Base-by-base conservation (phyloP, 2,329 filamentous ascomycete genomes). In the Mollisiaceae sp. region DNA sequence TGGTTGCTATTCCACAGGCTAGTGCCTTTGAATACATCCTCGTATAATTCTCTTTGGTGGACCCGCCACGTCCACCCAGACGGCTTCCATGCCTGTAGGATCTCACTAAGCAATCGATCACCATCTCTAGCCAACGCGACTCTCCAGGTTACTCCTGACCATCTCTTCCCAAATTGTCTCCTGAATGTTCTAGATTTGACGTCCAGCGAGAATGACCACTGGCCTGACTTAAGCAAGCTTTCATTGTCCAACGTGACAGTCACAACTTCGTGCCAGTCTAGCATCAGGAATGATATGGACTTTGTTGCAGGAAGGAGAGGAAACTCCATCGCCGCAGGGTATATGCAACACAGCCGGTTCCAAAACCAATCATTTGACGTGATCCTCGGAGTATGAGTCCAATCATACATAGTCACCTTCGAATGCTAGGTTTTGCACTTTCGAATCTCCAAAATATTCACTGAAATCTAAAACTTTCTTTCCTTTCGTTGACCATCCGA, bases 171-270 rank as follows among this genome's bases (percentile, higher is more conserved):
- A 9, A 20, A 50, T 35, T 35, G 41, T 45, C 6, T 39, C 18
- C 36, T 27, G 18, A 60, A 60, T 2, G 38, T 12, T 9, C n/a
- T n/a, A n/a, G 43, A 50, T 3, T 20, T 11, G 14, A 14, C n/a
- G 12, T 60, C 58, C 12, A 50, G 14, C n/a, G 15, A 60, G 22
- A 38, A 60, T 8, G 27, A 60, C 58, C 41, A 60, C n/a, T 60
- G 58, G 0, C 27, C 43, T 35, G 58, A 24, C 58, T 50, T 20
- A 8, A 60, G 20, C 24, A 50, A 50, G 2, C 24, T 27, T 35
- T 14, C 12, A 32, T 60, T 18, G n/a, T 60, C 58, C 24, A 50
- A 14, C 24, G 24, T 36, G 8, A 60, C 8, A 2, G 35, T 47
- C 1, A 50, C 18, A 2, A 50, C 24, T 35, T 60, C 58, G 24